phyloP scores from a whole-genome alignment of 2,329 filamentous ascomycete species.

The Epichloe elymi region DNA sequence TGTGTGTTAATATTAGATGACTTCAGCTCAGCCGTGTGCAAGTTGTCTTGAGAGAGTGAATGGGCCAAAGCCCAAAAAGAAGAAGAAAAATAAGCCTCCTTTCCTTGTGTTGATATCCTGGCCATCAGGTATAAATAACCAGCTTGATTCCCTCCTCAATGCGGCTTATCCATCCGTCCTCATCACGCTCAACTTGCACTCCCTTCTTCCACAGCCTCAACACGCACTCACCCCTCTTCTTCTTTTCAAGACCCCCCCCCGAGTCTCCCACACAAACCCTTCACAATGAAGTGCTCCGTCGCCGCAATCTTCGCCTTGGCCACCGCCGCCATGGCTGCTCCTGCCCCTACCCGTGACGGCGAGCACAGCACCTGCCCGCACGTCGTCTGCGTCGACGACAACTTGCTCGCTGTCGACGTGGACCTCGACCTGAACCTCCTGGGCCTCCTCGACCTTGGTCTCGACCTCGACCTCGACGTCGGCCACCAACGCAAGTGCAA shows the following conservation, averaged over 20 bases:
- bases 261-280: neutral
- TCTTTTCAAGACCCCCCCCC: neutral
- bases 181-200: neutral
- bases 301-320: conserved; percentile 3
- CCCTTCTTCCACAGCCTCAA: neutral
- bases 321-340: conserved; percentile 1
- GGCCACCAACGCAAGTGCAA: neutral
- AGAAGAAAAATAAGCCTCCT: too few species aligned
- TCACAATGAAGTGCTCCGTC: conserved; percentile 4
- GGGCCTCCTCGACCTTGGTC: neutral
- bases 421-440: neutral
- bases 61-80: too few species aligned
- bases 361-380: neutral
- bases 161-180: neutral
- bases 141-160: neutral
- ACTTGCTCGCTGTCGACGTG: neutral
- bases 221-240: neutral
- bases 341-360: neutral
- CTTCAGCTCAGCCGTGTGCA: too few species aligned
- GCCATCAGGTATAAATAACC: neutral
- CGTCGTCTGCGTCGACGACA: neutral
- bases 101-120: neutral
- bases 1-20: too few species aligned
- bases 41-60: too few species aligned
- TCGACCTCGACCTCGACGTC: neutral